Base-by-base conservation (phyloP, 2,329 filamentous ascomycete genomes). In the Cytospora chrysosperma region DNA sequence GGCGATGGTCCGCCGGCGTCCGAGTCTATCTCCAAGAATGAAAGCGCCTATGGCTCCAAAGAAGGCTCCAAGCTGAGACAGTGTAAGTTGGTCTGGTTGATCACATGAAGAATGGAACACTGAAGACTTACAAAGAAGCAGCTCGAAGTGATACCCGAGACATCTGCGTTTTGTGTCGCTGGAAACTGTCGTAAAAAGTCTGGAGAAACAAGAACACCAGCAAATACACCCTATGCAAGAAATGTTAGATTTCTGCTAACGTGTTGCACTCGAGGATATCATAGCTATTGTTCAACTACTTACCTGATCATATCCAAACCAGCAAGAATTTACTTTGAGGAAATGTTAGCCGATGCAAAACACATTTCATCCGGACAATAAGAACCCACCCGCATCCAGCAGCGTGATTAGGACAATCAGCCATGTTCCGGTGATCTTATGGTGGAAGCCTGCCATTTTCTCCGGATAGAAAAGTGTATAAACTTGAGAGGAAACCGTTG, bases 71-170 rank as follows among this genome's bases (percentile, higher is more conserved):
- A 74, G 69, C 72, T 74, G 32, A 26, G 51, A 54, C 21, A 10
- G 26, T 24, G 19, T 65, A 8, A 52, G 43, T 17, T 24, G 40
- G 17, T 10, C 3, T 32, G 9, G 3, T 37, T 9, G 7, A 5
- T 10, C 24, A n/a, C n/a, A n/a, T n/a, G n/a, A n/a, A 15, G 19
- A 17, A 9, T 17, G 9, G 24, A 27, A 12, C n/a, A 49, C 13
- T 28, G 15, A 9, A 17, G 9, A 27, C 77, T 66, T 5, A 67
- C 62, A 17, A 78, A 74, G 62, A 80, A 80, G 62, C 75, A 78
- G 60, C 77, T 79, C 1, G 78, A 78, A 1, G 75, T 76, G 55
- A 79, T 79, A 8, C 78, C 78, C 0, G 77, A 79, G 34, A 80
- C 75, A 59, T 75, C 76, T 10, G 77, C 71, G 32, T 79, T 63